Evolutionary conservation across 441 rosid genomes (phyloP), one percentile per base, ranked within the genome.

Genomic region (Mallotus japonicus): DNA sequence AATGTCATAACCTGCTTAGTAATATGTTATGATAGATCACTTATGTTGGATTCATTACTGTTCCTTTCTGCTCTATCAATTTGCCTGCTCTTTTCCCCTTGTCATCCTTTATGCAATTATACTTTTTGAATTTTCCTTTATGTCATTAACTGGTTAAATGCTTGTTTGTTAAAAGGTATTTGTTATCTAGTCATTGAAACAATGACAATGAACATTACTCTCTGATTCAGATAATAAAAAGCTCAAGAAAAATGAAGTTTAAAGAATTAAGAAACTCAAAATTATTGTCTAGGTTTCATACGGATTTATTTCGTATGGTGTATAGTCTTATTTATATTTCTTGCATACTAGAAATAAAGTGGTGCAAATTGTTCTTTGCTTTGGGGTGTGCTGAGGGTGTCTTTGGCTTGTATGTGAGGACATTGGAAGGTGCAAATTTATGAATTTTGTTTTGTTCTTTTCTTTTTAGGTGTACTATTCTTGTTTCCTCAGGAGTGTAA

Each of bases 1-100:
- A 60, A 53, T 60, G 49, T 71, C 37, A 64, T 47, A 44, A 40
- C 46, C 16, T 76, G 60, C 70, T 7, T 61, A 69, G 13, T 50
- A 15, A 58, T 22, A 44, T 70, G 53, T 19, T 44, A 32, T 65
- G 15, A 19, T 15, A 50, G 54, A 11, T 13, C 32, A 17, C 20
- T 6, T 54, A 54, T 54, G 6, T 54, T 54, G 51, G 28, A 22
- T 22, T 8, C 19, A 12, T 28, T 11, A n/a, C 5, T 2, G 16
- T 58, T 57, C 9, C 0, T 28, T 67, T 28, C 16, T 14, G 20
- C 40, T 34, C 12, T 15, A 15, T 62, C 22, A 20, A 62, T 17
- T 3, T 16, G 66, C 12, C n/a, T 3, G 6, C 15, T 16, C 22
- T 28, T 61, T 61, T 44, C 65, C 5, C 44, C 61, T 20, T 28